Evolutionary conservation across 371 early-diverging fungal species (phyloP).

Genomic region (Circinella minor): DNA sequence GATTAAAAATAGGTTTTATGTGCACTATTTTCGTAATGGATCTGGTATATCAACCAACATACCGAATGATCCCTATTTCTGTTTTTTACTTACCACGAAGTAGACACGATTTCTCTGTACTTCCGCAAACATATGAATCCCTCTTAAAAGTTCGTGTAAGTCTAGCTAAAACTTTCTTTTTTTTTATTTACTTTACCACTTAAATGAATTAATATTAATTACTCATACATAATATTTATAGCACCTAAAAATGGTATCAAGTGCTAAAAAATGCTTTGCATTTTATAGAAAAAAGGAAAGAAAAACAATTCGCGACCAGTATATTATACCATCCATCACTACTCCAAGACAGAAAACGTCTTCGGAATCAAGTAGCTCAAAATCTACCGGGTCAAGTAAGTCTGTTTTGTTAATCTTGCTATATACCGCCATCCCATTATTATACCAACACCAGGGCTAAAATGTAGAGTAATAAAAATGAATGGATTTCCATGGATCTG

Average conservation of each 20-base stretch:
- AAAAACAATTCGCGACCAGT: not conserved
- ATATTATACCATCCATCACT: not conserved
- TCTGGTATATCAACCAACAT: not conserved
- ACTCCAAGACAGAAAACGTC: not conserved
- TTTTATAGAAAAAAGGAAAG: not conserved
- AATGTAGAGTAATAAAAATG: no score
- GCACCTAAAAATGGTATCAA: not conserved
- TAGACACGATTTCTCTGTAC: not conserved
- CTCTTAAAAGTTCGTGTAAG: not conserved
- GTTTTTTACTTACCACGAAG: not conserved
- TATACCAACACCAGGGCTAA: no score
- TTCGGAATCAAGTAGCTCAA: not conserved
- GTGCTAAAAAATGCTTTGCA: conserved; percentile 1
- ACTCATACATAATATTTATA: no score
- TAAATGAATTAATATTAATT: no score
- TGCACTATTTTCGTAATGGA: conserved; percentile 1
- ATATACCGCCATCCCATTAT: no score
- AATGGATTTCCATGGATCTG: no score
- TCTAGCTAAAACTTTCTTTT: not conserved
- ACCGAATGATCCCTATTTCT: not conserved
- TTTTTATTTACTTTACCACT: conserved; percentile 6
- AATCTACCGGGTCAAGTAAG: no score
- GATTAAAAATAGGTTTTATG: not conserved
- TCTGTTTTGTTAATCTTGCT: no score
- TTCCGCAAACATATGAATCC: not conserved